Base-by-base conservation (phyloP, 1,284 basidiomycete genomes). In the Ganoderma sinense region DNA sequence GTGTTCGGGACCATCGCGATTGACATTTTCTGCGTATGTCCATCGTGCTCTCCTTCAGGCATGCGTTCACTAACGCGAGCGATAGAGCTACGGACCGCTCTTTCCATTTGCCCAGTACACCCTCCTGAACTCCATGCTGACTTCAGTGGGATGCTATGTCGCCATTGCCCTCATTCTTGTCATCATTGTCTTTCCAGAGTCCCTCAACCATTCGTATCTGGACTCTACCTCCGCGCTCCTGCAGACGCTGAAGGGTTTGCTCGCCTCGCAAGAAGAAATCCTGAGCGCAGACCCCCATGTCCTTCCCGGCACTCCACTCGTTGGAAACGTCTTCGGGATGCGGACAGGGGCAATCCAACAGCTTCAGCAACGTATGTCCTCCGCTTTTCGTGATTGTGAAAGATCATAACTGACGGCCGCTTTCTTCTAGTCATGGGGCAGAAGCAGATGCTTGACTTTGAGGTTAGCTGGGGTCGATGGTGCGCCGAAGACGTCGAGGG, bases 171-270 rank as follows among this genome's bases (percentile, higher is more conserved):
- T 91, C 31, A 83, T 84, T 4, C 80, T 85, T 26, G 85, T 89
- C 33, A 72, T 91, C 20, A 76, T 94, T 43, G 83, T 95, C 69
- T 95, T 95, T 77, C 94, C 94, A 0, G 88, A 93, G 79, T 89
- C 90, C 10, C 80, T 94, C 68, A 91, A 89, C 69, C 89, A 91
- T 72, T 80, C 79, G 0, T 84, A 82, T 71, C 76, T 82, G 31
- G 71, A 74, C 74, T 82, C 75, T 73, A 82, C 71, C 71, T 79
- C 67, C 65, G 77, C 67, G 4, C 76, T 85, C 16, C 73, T 86
- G 0, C 78, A 77, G 13, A 74, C 80, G 23, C 71, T 85, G 16
- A 79, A 83, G 62, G 69, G 65, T 13, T 69, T 86, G 4, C 66
- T 88, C 4, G 77, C 77, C 14, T 70, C 88, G 36, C 82, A 83